Conservation (phyloP, 352 stramenopile genomes). For the Phytophthora litchii region DNA sequence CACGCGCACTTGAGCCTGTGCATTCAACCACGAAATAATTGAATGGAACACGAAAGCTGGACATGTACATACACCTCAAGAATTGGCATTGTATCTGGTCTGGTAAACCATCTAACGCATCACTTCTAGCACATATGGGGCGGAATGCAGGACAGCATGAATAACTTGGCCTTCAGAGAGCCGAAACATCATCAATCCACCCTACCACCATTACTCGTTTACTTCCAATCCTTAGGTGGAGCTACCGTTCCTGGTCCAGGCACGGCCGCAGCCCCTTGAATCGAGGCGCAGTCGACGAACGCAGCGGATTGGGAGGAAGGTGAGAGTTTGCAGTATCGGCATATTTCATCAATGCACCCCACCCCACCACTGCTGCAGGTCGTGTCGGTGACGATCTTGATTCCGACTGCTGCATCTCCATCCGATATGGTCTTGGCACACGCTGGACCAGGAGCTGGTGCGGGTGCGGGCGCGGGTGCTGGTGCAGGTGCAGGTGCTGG, state of each 20-base stretch:
- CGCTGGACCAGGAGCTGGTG: background rate
- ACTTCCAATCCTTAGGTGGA: constrained; percentile 8
- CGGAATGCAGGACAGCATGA: constrained; percentile 1
- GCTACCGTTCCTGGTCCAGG: constrained; percentile 7
- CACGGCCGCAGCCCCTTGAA: background rate
- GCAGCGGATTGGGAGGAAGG: constrained; percentile 4
- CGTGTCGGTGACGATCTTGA: constrained; percentile 10
- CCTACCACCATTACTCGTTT: background rate
- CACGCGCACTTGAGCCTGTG: constrained; percentile 1
- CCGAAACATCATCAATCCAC: constrained; percentile 6
- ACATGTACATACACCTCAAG: background rate
- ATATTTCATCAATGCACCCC: constrained; percentile 17
- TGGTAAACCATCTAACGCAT: constrained; percentile 18
- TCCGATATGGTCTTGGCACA: constrained; percentile 7
- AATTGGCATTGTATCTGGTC: constrained; percentile 10
- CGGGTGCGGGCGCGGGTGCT: no score
- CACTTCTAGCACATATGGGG: constrained; percentile 13
- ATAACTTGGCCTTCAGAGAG: constrained; percentile 5
- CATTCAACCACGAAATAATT: constrained; percentile 27
- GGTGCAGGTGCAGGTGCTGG: no score
- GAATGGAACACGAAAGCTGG: constrained; percentile 2
- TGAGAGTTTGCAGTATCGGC: constrained; percentile 11
- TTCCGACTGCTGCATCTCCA: constrained; percentile 11
- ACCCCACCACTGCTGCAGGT: constrained; percentile 8
- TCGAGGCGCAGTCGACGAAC: constrained; percentile 12